Evolutionary conservation across 129 eudicot genomes (phyloP).

Genomic region (Apium graveolens): DNA sequence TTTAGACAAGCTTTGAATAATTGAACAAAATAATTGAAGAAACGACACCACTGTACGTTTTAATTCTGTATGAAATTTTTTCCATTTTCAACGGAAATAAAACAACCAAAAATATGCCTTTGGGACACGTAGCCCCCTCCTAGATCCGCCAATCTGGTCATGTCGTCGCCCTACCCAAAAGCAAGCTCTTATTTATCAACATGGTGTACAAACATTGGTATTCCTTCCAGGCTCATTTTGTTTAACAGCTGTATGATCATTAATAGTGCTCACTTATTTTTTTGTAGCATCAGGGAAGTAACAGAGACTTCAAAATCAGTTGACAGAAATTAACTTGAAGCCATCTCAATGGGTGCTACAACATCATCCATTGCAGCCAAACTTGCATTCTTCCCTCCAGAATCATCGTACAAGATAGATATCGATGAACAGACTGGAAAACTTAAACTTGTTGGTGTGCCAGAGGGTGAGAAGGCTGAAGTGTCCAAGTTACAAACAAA

Average conservation of each 20-base stretch:
- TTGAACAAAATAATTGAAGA: not conserved
- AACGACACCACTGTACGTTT: not conserved
- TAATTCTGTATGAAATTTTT: no score
- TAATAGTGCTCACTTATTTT: not conserved
- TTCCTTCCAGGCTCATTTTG: not conserved
- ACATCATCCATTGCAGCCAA: slow-evolving; percentile 29
- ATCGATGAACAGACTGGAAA: slow-evolving; percentile 12
- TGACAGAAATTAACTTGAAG: not conserved
- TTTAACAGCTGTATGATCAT: not conserved
- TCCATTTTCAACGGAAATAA: no score
- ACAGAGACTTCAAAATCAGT: not conserved
- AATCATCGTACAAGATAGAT: slow-evolving; percentile 17
- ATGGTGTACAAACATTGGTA: not conserved
- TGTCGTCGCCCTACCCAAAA: not conserved
- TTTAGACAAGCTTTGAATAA: not conserved
- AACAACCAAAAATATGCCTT: no score
- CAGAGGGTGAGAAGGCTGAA: slow-evolving; percentile 14
- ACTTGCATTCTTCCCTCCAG: slow-evolving; percentile 30
- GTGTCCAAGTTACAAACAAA: slow-evolving; percentile 16
- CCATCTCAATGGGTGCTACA: slow-evolving; percentile 18
- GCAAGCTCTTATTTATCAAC: not conserved
- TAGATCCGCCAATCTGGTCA: not conserved
- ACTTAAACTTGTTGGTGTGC: slow-evolving; percentile 1
- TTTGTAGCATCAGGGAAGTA: not conserved
- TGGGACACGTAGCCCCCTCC: not conserved